These are phyloP conservation scores for Sutorius eximius DNA, from an alignment of 1,284 basidiomycete genomes.

Conservation along the genomic window DNA sequence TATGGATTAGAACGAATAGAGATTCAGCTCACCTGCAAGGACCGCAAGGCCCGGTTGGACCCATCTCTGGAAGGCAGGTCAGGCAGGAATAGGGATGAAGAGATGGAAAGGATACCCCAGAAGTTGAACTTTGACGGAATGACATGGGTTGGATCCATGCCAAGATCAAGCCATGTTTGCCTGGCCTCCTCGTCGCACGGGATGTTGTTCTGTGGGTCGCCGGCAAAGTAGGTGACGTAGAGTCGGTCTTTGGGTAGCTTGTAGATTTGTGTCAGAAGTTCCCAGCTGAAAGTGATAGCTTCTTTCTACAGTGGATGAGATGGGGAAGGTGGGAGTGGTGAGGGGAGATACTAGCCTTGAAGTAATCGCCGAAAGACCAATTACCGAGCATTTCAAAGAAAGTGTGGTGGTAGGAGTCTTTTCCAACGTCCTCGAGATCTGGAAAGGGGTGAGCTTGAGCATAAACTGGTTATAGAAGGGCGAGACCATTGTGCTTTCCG, in stretches of 20 bases:
- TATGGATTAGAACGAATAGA: not conserved
- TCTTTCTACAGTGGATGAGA: conserved; percentile 67
- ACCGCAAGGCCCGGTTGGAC: conserved; percentile 95
- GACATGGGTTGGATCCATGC: conserved; percentile 88
- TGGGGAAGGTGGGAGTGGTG: not conserved
- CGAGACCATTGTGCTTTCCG: conserved; percentile 94
- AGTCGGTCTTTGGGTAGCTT: conserved; percentile 87
- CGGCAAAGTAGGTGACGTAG: conserved; percentile 98
- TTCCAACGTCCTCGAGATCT: conserved; percentile 98
- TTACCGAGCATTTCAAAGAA: conserved; percentile 99
- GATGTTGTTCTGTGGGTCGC: conserved; percentile 84
- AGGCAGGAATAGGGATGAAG: conserved; percentile 29
- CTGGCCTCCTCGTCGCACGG: conserved; percentile 88
- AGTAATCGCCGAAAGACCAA: conserved; percentile 99
- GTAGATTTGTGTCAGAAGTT: conserved; percentile 88
- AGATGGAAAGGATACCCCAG: conserved; percentile 97
- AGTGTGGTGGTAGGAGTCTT: conserved; percentile 95
- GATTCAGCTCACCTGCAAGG: conserved; percentile 73
- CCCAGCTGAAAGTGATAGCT: conserved; percentile 92
- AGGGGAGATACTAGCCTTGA: conserved; percentile 66
- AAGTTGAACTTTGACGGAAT: conserved; percentile 98
- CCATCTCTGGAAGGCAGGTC: conserved; percentile 76
- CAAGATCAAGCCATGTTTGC: conserved; percentile 84
- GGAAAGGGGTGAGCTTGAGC: conserved; percentile 11
- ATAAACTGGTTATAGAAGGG: not conserved